A percentile compares a stretch with the other conserved stretches of the same genome.
These are phyloP conservation scores for Ophiosphaerella korrae DNA, from an alignment of 2,329 filamentous ascomycete species.

Conservation along the genomic window DNA sequence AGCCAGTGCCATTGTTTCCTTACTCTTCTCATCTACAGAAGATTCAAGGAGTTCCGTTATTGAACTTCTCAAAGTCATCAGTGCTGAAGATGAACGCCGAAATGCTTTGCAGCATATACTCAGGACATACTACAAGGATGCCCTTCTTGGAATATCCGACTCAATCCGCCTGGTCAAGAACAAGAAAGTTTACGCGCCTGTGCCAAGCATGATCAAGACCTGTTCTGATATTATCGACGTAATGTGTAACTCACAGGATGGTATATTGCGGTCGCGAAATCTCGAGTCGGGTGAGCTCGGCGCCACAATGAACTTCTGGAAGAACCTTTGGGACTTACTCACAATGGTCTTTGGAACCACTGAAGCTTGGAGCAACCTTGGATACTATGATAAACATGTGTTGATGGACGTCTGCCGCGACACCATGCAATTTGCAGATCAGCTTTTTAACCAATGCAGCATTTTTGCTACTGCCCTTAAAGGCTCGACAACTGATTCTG, in stretches of 20 bases:
- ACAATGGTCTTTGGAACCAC: slow-evolving; percentile 82
- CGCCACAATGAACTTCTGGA: slow-evolving; percentile 80
- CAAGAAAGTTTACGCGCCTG: slow-evolving; percentile 64
- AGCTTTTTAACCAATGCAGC: slow-evolving; percentile 81
- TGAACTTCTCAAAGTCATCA: slow-evolving; percentile 82
- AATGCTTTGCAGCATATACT: slow-evolving; percentile 67
- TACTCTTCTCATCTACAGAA: slow-evolving; percentile 80
- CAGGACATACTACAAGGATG: slow-evolving; percentile 61
- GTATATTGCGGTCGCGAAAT: slow-evolving; percentile 63
- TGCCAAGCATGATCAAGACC: slow-evolving; percentile 65
- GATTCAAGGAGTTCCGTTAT: slow-evolving; percentile 79
- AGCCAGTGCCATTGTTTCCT: slow-evolving; percentile 75
- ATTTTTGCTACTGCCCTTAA: slow-evolving; percentile 76
- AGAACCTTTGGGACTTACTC: slow-evolving; percentile 79
- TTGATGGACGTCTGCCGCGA: slow-evolving; percentile 96
- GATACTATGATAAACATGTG: slow-evolving; percentile 69
- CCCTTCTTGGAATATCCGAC: slow-evolving; percentile 61
- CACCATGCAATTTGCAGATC: slow-evolving; percentile 90
- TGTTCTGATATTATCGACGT: slow-evolving; percentile 66
- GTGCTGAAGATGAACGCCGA: slow-evolving; percentile 67
- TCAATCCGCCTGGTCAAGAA: slow-evolving; percentile 61
- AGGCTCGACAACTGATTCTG: slow-evolving; percentile 37
- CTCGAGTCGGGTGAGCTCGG: slow-evolving; percentile 66
- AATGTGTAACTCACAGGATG: slow-evolving; percentile 67
- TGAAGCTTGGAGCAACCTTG: slow-evolving; percentile 76